Base-by-base conservation (phyloP, 345 rosid species). In the Gossypium thurberi region DNA sequence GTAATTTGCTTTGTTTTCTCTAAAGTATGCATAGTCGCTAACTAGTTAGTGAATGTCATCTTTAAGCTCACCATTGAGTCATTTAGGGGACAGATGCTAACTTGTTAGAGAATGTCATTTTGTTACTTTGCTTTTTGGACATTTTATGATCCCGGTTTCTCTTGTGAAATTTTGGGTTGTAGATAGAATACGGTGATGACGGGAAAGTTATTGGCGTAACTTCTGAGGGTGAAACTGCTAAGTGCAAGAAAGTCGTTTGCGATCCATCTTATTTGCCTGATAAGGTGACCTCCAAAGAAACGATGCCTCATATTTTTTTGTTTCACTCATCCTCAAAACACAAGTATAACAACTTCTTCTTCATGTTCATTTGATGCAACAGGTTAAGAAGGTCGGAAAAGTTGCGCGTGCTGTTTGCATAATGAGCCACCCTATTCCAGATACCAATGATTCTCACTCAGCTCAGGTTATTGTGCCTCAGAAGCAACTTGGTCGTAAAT, bases 331-430 rank as follows among this genome's bases (percentile, higher is more conserved):
- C 60, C 57, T 23, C 33, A 21, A 0, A 44, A 46, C 47, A 23
- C 33, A 28, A 4, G 25, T 65, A 78, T 10, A n/a, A 20, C 15
- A 9, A 7, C 44, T 33, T 72, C 37, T 71, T 47, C 25, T 60
- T 18, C 28, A 11, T 42, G 28, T 53, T 58, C 17, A 11, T 58
- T 58, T 14, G 70, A 33, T 74, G 21, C 59, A 84, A 84, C 84
- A 95, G 98, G 93, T 87, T n/a, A 69, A 85, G 85, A 92, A 89
- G 86, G 85, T 92, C 12, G 97, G 97, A 42, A 89, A 61, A 78
- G 99, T 95, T 48, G 96, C 96, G 56, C 91, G 99, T 76, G 99
- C 99, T n/a, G 84, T 95, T 25, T 92, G 97, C 65, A 89, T 95
- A 76, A 91, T 95, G 98, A 95, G 90, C 81, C 98, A 95, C 82